Evolutionary conservation across 371 early-diverging fungal genomes (phyloP).

Genomic region (Mucor saturninus): DNA sequence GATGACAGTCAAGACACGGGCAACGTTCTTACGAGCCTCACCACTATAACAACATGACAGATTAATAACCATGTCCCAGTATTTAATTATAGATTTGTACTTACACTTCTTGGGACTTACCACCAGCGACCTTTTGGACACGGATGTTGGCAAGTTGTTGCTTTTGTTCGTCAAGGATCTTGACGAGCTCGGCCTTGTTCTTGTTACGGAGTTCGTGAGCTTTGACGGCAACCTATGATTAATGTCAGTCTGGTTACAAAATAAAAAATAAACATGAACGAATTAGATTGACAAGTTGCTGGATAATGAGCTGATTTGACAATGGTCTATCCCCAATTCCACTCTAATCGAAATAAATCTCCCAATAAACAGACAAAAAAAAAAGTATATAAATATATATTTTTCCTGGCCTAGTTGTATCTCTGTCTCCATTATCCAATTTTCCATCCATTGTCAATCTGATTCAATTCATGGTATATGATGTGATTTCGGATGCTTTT

Average conservation of each 20-base stretch:
- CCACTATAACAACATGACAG: slow-evolving; percentile 42
- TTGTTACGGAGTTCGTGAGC: slow-evolving; percentile 91
- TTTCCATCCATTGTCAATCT: slow-evolving; percentile 5
- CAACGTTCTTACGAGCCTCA: slow-evolving; percentile 91
- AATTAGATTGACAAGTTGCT: neutral
- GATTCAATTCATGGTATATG: slow-evolving; percentile 1
- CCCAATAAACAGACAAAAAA: no score
- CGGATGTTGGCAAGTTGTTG: slow-evolving; percentile 88
- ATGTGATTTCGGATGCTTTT: neutral
- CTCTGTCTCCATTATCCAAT: neutral
- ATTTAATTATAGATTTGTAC: slow-evolving; percentile 19
- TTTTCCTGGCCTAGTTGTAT: neutral
- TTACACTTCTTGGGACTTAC: slow-evolving; percentile 84
- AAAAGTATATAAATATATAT: neutral
- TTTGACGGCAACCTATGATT: slow-evolving; percentile 77
- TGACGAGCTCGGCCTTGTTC: slow-evolving; percentile 88
- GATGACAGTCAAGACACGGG: slow-evolving; percentile 94
- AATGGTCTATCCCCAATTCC: no score
- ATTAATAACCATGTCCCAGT: no score
- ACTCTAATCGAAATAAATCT: no score
- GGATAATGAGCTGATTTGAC: neutral
- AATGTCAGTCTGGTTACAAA: neutral
- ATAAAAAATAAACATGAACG: neutral
- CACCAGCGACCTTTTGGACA: slow-evolving; percentile 90
- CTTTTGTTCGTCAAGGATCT: slow-evolving; percentile 92